These are phyloP conservation scores for Ilyonectria robusta DNA, from an alignment of 2,329 filamentous ascomycete species.

Conservation along the genomic window DNA sequence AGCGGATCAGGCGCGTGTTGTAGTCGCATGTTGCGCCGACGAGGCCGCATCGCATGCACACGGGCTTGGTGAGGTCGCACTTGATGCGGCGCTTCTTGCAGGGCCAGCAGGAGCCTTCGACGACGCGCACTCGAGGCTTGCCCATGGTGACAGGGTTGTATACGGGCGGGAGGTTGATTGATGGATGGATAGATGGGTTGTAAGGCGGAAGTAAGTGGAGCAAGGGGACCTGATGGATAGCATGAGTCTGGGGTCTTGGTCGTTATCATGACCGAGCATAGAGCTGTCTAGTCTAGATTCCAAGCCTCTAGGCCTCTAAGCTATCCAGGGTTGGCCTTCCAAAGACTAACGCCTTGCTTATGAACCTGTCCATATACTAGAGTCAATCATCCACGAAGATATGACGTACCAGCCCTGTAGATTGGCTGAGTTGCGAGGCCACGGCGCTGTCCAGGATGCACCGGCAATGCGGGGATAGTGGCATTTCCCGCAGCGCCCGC, in stretches of 20 bases:
- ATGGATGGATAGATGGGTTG: background rate
- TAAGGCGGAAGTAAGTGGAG: conserved; percentile 1
- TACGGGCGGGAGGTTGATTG: background rate
- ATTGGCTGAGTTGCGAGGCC: background rate
- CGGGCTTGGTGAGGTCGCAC: conserved; percentile 56
- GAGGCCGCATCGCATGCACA: conserved; percentile 55
- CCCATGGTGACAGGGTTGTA: conserved; percentile 11
- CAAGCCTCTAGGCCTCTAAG: background rate
- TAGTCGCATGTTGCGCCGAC: conserved; percentile 46
- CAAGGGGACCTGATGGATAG: background rate
- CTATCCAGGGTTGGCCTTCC: background rate
- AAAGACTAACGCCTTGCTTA: background rate
- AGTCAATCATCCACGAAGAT: background rate
- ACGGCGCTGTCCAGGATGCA: background rate
- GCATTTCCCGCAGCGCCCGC: conserved; percentile 1
- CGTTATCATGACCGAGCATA: background rate
- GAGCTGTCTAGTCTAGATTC: background rate
- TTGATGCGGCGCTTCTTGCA: conserved; percentile 61
- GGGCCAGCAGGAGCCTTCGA: conserved; percentile 59
- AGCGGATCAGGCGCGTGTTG: conserved; percentile 57
- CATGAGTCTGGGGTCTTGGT: background rate
- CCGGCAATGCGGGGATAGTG: conserved; percentile 21
- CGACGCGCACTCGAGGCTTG: conserved; percentile 41
- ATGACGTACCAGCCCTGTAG: background rate
- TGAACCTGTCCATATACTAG: background rate